Conservation (phyloP, 768 basidiomycete species). For the Boletus subparvulus region DNA sequence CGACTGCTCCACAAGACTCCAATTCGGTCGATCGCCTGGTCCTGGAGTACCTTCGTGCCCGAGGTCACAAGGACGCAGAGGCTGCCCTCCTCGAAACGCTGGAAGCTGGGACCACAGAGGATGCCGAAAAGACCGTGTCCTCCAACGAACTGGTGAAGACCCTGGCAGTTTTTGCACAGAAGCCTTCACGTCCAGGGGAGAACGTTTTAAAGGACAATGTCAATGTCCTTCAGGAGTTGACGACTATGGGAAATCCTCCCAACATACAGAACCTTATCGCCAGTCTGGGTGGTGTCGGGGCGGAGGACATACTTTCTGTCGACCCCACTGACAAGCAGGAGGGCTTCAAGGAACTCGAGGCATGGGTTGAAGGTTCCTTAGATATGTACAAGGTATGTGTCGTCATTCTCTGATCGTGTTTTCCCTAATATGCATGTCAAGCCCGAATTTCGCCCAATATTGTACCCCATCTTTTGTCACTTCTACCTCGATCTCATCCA, state of each 20-base stretch:
- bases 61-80: slow-evolving; percentile 48
- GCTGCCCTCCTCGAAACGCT: slow-evolving; percentile 42
- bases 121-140: slow-evolving; percentile 39
- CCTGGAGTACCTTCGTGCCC: slow-evolving; percentile 47
- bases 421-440: slow-evolving; percentile 35
- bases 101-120: slow-evolving; percentile 33
- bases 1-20: slow-evolving; percentile 30
- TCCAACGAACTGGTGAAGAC: slow-evolving; percentile 55
- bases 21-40: slow-evolving; percentile 41
- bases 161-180: slow-evolving; percentile 69
- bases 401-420: not conserved
- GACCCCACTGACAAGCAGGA: slow-evolving; percentile 86
- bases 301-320: slow-evolving; percentile 76
- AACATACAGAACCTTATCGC: slow-evolving; percentile 76
- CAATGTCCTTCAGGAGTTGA: slow-evolving; percentile 66
- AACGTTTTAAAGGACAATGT: slow-evolving; percentile 68
- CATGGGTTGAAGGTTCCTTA: slow-evolving; percentile 87
- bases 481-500: slow-evolving; percentile 95
- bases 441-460: slow-evolving; percentile 91
- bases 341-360: slow-evolving; percentile 81
- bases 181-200: slow-evolving; percentile 63
- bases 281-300: slow-evolving; percentile 74
- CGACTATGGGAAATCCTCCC: slow-evolving; percentile 64
- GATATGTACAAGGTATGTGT: slow-evolving; percentile 83
- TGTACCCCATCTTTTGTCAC: slow-evolving; percentile 96